Evolutionary conservation across 306 rosid genomes (phyloP), one percentile per base, ranked within the genome.

Genomic region (Cyclanthera cordifolia): DNA sequence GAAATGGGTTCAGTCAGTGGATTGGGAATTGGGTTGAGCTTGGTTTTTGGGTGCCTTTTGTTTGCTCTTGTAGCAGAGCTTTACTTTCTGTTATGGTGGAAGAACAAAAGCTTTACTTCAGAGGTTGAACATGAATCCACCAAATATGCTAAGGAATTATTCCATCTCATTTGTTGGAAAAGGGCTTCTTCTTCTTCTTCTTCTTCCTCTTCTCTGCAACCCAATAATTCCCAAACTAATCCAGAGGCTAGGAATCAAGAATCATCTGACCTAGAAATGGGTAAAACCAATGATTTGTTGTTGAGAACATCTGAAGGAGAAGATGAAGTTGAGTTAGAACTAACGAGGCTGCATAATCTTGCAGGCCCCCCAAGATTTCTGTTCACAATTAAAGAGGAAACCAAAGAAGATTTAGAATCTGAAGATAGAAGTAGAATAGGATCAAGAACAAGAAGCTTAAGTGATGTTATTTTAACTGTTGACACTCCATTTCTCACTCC

Each of bases 361-460:
- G 83, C 85, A 20, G 96, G 97, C 37, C 97, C 95, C 10, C 96
- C 95, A 0, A 85, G 96, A 28, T 89, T 92, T 74, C 92, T 92
- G 52, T 89, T 84, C 86, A 83, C 97, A 70, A 92, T 92, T 69
- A 85, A 82, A 49, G 97, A 92, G 79, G 97, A 92, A 75, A 86
- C 90, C 0, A 84, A 75, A 72, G 97, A 92, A 67, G 97, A 92
- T 80, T 81, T 92, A 86, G 97, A 89, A 12, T 84, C 90, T 61
- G 93, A 85, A 54, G 96, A 87, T 75, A 86, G 85, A 24, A 87
- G 87, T 65, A 79, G 87, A n/a, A n/a, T n/a, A n/a, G n/a, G n/a
- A n/a, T n/a, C n/a, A n/a, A n/a, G n/a, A 72, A 87, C 97, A 19
- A 82, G 83, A 72, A 91, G 97, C 58, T 72, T 89, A 73, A 85